phyloP scores from a whole-genome alignment of 148 eudicot genomes.

The Polygonum aviculare region DNA sequence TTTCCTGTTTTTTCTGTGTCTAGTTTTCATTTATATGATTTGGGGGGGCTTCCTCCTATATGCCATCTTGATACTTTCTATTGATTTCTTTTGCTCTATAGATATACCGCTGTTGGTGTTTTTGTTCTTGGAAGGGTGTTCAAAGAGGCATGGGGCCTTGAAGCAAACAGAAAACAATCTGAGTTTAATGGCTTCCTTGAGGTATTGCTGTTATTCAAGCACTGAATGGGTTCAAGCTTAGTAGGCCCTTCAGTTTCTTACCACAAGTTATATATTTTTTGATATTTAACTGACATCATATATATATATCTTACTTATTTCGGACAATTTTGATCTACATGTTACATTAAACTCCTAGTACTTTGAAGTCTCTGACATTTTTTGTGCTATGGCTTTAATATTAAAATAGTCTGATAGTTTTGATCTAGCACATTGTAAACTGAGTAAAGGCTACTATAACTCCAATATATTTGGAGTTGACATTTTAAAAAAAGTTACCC shows the following conservation, averaged over 20 bases:
- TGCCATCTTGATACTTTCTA: background rate
- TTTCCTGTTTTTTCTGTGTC: background rate
- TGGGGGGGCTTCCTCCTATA: background rate
- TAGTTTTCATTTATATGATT: background rate
- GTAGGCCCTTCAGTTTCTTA: background rate
- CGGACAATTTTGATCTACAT: background rate
- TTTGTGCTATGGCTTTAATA: background rate
- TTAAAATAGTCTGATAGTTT: background rate
- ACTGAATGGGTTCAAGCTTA: background rate
- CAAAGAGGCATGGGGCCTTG: constrained; percentile 80
- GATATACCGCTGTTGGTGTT: constrained; percentile 97
- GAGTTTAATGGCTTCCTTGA: constrained; percentile 91
- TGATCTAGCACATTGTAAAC: background rate
- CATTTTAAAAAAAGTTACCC: background rate
- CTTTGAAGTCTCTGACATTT: background rate
- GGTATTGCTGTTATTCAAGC: constrained; percentile 23
- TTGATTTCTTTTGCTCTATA: constrained; percentile 21
- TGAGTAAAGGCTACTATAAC: background rate
- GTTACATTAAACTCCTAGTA: background rate
- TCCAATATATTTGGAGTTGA: background rate
- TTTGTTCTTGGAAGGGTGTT: constrained; percentile 94
- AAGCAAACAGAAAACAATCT: constrained; percentile 74
- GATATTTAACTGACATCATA: background rate
- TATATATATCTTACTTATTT: background rate
- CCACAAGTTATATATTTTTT: background rate